phyloP scores from a whole-genome alignment of 192 early-diverging fungal species.

The Coemansia sp. region DNA sequence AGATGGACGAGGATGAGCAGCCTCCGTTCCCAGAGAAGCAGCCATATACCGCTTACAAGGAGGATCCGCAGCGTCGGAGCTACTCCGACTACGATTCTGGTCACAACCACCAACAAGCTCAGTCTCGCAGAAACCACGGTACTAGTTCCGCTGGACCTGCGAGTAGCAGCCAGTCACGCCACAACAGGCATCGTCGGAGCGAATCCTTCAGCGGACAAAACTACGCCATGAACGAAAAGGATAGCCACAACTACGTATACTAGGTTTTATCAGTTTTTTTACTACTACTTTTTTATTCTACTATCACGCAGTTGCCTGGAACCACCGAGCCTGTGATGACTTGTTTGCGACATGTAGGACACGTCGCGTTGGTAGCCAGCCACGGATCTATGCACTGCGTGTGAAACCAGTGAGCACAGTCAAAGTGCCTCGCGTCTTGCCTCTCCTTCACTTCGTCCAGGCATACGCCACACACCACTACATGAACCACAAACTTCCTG shows the following conservation, averaged over 20 bases:
- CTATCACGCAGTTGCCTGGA: background rate
- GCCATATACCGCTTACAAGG: background rate
- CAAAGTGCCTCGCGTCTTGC: constrained; percentile 7
- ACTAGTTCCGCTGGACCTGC: background rate
- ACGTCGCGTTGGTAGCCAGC: constrained; percentile 25
- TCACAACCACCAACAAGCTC: background rate
- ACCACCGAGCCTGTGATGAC: background rate
- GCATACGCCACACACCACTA: constrained; percentile 24
- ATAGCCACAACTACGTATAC: constrained; percentile 15
- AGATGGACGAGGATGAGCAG: constrained; percentile 40
- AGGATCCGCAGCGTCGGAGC: background rate
- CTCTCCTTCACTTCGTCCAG: constrained; percentile 8
- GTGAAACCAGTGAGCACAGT: constrained; percentile 28
- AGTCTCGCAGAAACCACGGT: constrained; percentile 8
- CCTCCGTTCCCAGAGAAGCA: constrained; percentile 1
- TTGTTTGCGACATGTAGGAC: constrained; percentile 26
- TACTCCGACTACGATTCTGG: background rate
- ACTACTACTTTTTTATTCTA: background rate
- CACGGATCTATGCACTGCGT: constrained; percentile 39
- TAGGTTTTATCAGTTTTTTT: constrained; percentile 16
- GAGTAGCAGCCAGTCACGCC: background rate
- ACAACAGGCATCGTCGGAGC: constrained; percentile 6
- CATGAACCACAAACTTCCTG: background rate
- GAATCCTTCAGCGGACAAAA: constrained; percentile 4
- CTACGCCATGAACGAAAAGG: constrained; percentile 2